Evolutionary conservation across 176 grass and related monocot genomes (phyloP), one percentile per base, ranked within the genome.

Genomic region (Luzula sylvatica): DNA sequence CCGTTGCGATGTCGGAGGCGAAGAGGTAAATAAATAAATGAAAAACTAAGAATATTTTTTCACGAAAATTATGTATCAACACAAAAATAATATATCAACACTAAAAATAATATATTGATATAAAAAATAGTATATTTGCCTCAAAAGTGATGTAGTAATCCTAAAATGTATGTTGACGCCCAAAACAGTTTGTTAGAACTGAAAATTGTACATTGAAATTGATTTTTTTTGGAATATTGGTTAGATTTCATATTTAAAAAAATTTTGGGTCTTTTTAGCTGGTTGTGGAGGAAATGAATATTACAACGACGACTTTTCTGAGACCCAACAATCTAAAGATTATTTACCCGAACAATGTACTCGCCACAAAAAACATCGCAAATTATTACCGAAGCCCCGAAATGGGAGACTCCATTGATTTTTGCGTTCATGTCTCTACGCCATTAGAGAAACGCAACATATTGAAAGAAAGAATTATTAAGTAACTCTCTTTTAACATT

Each of bases 241-340:
- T 15, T 38, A 5, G 13, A 15, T 35, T 35, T 35, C 30, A 35
- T 35, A 35, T 35, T 35, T 9, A 7, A 35, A 35, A 7, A 7
- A 1, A 35, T 35, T 35, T 35, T 35, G 5, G n/a, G 28, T 21
- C 12, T 66, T 67, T 61, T 23, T 62, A 87, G 82, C 1, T 77
- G 45, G 38, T 87, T 14, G 82, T 87, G 46, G 82, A 87, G 52
- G 82, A 87, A 69, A 81, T 87, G 81, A 86, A 86, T 26, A 86
- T 86, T 11, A 72, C 79, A 70, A 75, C 81, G 18, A 80, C 70
- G 1, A 65, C 79, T 12, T 80, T 86, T 39, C 70, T 86, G 28
- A 76, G 75, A 38, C 66, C 69, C 25, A 75, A 86, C 52, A 86
- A 86, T 43, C 38, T 78, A 30, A 86, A 86, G 71, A 67, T 86